Percentiles rank a stretch among this genome's conserved stretches.
Conservation (phyloP, 495 filamentous ascomycete species). For the Talaromyces adpressus region DNA sequence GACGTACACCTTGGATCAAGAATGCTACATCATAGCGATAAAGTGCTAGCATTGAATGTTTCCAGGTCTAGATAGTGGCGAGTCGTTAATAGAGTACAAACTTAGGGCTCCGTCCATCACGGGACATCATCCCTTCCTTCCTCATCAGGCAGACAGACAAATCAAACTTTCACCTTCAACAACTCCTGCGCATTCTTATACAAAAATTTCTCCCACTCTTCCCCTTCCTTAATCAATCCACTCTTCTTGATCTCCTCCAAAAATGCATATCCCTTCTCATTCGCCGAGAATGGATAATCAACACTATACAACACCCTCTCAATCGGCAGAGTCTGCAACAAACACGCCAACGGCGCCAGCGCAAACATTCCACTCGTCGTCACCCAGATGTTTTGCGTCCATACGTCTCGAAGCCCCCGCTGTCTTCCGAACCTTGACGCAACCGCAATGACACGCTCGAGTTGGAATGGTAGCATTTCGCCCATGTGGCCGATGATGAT, state of each 20-base stretch:
- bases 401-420: constrained; percentile 28
- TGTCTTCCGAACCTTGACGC: constrained; percentile 9
- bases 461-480: constrained; percentile 37
- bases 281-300: constrained; percentile 50
- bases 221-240: constrained; percentile 36
- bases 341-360: constrained; percentile 26
- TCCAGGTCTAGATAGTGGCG: neutral
- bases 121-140: neutral
- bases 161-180: constrained; percentile 27
- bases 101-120: neutral
- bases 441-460: constrained; percentile 23
- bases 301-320: constrained; percentile 51
- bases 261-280: constrained; percentile 35
- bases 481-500: constrained; percentile 41
- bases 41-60: too few species aligned
- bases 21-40: too few species aligned
- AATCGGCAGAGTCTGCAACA: constrained; percentile 41
- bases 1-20: too few species aligned
- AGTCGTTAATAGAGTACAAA: neutral
- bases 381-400: constrained; percentile 34
- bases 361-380: constrained; percentile 26
- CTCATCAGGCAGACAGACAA: neutral
- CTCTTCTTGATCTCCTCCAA: constrained; percentile 43
- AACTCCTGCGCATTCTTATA: constrained; percentile 50
- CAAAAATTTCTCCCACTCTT: constrained; percentile 46